Percentiles rank a stretch among this genome's conserved stretches.
These are phyloP conservation scores for Coniophora puteana DNA, from an alignment of 1,284 basidiomycete species.

Conservation along the genomic window DNA sequence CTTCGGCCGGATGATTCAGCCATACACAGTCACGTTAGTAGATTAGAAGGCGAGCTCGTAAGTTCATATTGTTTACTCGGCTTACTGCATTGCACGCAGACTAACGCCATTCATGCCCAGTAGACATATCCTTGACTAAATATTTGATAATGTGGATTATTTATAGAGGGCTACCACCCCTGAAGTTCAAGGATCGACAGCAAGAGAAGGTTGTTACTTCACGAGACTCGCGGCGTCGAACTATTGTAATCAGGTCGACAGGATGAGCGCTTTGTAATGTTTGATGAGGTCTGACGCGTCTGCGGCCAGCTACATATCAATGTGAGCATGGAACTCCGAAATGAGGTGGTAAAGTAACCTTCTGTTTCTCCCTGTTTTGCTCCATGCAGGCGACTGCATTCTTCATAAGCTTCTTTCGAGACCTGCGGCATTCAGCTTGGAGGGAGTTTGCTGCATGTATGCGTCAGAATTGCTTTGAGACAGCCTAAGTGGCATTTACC, in stretches of 20 bases:
- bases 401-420: constrained; percentile 32
- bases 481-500: constrained; percentile 22
- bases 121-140: no score
- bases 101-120: no score
- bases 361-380: constrained; percentile 38
- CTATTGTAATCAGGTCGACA: constrained; percentile 16
- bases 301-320: constrained; percentile 30
- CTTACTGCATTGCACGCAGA: no score
- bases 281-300: constrained; percentile 42
- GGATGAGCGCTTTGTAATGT: constrained; percentile 40
- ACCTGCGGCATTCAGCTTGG: constrained; percentile 28
- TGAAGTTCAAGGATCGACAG: no score
- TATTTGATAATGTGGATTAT: no score
- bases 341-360: constrained; percentile 21
- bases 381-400: constrained; percentile 34
- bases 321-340: not conserved
- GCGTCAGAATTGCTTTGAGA: constrained; percentile 1
- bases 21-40: not conserved
- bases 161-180: no score
- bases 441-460: constrained; percentile 32
- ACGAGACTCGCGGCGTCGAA: no score
- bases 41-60: not conserved
- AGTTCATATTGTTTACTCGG: not conserved
- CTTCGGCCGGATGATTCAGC: constrained; percentile 47
- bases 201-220: no score